These are phyloP conservation scores for Cutaneotrichosporon cavernicola DNA, from an alignment of 1,284 basidiomycete genomes.

Conservation along the genomic window DNA sequence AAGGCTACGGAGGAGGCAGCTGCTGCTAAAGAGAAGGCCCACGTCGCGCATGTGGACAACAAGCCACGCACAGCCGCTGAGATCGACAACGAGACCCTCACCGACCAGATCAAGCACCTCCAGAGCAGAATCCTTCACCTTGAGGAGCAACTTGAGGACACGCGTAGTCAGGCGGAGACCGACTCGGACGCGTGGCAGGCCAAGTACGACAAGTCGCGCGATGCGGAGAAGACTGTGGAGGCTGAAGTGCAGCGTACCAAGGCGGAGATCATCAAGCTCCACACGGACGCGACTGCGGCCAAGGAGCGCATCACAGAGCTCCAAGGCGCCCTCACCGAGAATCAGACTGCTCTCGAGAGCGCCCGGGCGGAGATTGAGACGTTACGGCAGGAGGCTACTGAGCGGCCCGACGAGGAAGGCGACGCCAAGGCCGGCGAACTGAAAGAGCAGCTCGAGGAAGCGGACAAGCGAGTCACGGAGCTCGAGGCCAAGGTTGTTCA, in stretches of 20 bases:
- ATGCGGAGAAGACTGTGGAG: constrained; percentile 70
- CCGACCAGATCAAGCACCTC: constrained; percentile 81
- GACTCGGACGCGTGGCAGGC: constrained; percentile 69
- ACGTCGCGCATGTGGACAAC: constrained; percentile 15
- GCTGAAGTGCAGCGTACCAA: constrained; percentile 65
- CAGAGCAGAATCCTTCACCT: constrained; percentile 70
- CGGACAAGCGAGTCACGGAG: constrained; percentile 19
- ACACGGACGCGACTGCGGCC: constrained; percentile 64
- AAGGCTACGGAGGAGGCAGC: constrained; percentile 21
- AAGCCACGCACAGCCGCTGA: constrained; percentile 63
- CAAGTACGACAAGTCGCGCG: constrained; percentile 68
- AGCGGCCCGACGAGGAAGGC: constrained; percentile 54
- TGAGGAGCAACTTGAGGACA: constrained; percentile 84
- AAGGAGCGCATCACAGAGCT: constrained; percentile 72
- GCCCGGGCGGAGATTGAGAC: constrained; percentile 88
- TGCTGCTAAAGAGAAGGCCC: constrained; percentile 9
- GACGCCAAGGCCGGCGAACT: constrained; percentile 39
- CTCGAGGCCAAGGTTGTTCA: constrained; percentile 34
- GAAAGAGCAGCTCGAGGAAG: constrained; percentile 19
- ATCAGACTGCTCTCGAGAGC: constrained; percentile 81
- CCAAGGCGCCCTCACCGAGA: constrained; percentile 83
- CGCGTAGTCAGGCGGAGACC: constrained; percentile 66
- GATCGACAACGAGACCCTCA: constrained; percentile 89
- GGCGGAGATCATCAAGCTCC: constrained; percentile 63
- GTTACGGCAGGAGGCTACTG: constrained; percentile 71